A percentile compares a stretch with the other conserved stretches of the same genome.
These are phyloP conservation scores for Cladosporium velox DNA, from an alignment of 2,329 filamentous ascomycete genomes.

Conservation along the genomic window DNA sequence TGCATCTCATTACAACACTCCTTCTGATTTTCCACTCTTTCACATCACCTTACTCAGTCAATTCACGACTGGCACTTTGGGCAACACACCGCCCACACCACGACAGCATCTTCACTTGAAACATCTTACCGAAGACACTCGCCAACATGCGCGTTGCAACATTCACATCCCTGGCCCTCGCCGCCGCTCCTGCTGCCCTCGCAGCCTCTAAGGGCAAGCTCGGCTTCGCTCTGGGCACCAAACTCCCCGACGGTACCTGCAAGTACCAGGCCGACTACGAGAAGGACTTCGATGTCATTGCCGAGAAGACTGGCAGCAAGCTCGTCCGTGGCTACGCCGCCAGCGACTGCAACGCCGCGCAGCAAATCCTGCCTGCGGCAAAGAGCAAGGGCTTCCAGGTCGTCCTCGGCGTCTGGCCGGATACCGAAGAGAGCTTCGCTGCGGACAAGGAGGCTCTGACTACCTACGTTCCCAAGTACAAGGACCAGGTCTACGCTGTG, in stretches of 20 bases:
- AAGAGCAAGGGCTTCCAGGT: slow-evolving; percentile 66
- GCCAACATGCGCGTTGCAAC: slow-evolving; percentile 31
- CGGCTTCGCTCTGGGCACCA: slow-evolving; percentile 68
- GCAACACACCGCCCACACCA: slow-evolving; percentile 5
- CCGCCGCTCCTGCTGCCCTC: slow-evolving; percentile 29
- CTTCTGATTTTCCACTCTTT: neutral
- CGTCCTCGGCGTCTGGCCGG: slow-evolving; percentile 70
- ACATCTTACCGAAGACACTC: slow-evolving; percentile 7
- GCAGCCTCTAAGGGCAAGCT: slow-evolving; percentile 50
- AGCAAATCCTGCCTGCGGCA: slow-evolving; percentile 65
- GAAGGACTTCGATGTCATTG: slow-evolving; percentile 64
- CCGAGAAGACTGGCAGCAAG: slow-evolving; percentile 51
- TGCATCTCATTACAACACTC: slow-evolving; percentile 15
- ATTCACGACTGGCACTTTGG: neutral
- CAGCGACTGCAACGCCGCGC: slow-evolving; percentile 65
- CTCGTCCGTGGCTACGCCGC: slow-evolving; percentile 69
- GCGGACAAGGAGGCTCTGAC: slow-evolving; percentile 62
- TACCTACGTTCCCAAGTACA: slow-evolving; percentile 51
- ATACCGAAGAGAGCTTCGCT: slow-evolving; percentile 62
- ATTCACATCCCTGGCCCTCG: slow-evolving; percentile 32
- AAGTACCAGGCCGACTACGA: slow-evolving; percentile 65
- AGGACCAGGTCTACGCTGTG: slow-evolving; percentile 65
- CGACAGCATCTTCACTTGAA: slow-evolving; percentile 8
- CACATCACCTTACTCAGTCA: neutral
- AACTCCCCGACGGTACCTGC: slow-evolving; percentile 62